Conservation (phyloP, 2,329 filamentous ascomycete species). For the Fusarium kyushuense region DNA sequence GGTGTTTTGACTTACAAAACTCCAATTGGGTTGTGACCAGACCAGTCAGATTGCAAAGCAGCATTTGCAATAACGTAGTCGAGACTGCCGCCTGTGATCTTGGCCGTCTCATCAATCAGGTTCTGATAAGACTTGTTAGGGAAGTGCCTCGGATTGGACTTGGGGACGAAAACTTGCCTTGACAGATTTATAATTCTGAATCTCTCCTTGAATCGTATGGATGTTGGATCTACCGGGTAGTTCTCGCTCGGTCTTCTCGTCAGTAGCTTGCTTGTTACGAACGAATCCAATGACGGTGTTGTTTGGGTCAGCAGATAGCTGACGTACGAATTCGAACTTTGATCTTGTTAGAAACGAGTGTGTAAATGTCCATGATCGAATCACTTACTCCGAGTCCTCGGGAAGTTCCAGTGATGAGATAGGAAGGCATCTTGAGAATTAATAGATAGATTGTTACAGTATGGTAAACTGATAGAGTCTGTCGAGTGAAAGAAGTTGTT, state of each 20-base stretch:
- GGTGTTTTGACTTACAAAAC: conserved; percentile 26
- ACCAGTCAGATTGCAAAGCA: conserved; percentile 50
- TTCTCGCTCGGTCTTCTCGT: conserved; percentile 52
- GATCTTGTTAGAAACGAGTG: accelerated
- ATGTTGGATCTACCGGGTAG: conserved; percentile 46
- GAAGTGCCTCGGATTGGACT: background rate
- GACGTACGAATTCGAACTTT: conserved; percentile 53
- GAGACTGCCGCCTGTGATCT: conserved; percentile 56
- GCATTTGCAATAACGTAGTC: conserved; percentile 68
- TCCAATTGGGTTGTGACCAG: conserved; percentile 36
- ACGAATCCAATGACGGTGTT: conserved; percentile 60
- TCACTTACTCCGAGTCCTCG: conserved; percentile 36
- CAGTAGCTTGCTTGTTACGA: conserved; percentile 56
- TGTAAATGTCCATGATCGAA: accelerated
- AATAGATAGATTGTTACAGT: too few species aligned
- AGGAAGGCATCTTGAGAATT: conserved; percentile 25
- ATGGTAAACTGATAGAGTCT: background rate
- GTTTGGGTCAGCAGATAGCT: conserved; percentile 56
- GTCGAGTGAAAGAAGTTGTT: background rate
- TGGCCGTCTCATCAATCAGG: conserved; percentile 45
- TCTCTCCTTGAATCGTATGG: conserved; percentile 32
- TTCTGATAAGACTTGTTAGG: background rate
- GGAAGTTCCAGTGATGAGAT: conserved; percentile 37
- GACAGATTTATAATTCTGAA: conserved; percentile 6
- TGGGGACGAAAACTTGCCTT: background rate